Conservation (phyloP, 371 early-diverging fungal species). For the Massospora cicadina region DNA sequence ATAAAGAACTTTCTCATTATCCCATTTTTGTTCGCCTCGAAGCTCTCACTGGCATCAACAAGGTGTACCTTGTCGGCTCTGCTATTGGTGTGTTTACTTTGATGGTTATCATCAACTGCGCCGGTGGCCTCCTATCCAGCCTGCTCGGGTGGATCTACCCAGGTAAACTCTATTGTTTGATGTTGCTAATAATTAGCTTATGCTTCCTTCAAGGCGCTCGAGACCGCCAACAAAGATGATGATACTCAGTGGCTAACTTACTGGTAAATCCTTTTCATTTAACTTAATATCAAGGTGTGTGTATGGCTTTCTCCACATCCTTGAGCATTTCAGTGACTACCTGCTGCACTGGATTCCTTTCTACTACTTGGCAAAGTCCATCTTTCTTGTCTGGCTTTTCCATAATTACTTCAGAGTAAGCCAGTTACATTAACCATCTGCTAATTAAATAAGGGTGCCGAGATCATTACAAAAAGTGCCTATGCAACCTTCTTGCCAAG, state of each 20-base stretch:
- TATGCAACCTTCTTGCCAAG: not conserved
- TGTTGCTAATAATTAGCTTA: slow-evolving; percentile 31
- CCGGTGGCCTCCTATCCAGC: slow-evolving; percentile 56
- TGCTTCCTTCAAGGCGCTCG: slow-evolving; percentile 80
- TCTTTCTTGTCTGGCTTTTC: slow-evolving; percentile 48
- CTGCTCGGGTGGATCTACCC: slow-evolving; percentile 79
- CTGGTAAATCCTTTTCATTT: slow-evolving; percentile 27
- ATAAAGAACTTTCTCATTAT: slow-evolving; percentile 51
- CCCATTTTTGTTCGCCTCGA: slow-evolving; percentile 42
- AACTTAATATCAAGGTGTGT: slow-evolving; percentile 36
- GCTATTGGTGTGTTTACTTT: slow-evolving; percentile 30
- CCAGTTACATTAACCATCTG: not conserved
- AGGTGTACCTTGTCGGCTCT: slow-evolving; percentile 56
- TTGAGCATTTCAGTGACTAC: slow-evolving; percentile 71
- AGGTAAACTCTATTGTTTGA: slow-evolving; percentile 18
- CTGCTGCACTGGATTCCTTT: slow-evolving; percentile 81
- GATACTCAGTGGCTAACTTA: slow-evolving; percentile 80
- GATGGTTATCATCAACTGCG: slow-evolving; percentile 78
- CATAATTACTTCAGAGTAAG: slow-evolving; percentile 17
- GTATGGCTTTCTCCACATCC: slow-evolving; percentile 58
- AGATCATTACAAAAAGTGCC: not conserved
- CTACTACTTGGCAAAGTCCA: slow-evolving; percentile 84
- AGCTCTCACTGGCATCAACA: slow-evolving; percentile 54
- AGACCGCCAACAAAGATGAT: slow-evolving; percentile 50
- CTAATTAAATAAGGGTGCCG: not conserved